A percentile compares a stretch with the other conserved stretches of the same genome.
Conservation (phyloP, 1,284 basidiomycete genomes). For the Mrakiaceae sp. region DNA sequence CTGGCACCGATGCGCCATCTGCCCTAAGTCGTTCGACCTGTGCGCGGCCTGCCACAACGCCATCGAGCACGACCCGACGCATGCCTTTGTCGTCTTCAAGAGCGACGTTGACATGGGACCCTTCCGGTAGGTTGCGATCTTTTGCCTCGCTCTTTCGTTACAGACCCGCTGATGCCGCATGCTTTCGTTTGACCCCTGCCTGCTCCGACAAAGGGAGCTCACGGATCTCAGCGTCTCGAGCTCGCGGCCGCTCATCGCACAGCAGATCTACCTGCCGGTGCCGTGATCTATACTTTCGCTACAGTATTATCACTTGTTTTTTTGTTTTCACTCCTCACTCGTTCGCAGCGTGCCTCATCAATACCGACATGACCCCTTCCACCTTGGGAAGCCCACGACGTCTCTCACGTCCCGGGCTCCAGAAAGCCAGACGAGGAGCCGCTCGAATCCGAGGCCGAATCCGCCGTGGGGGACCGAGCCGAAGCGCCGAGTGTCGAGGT, state of each 20-base stretch:
- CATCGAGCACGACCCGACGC: slow-evolving; percentile 6
- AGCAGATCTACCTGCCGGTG: slow-evolving; percentile 10
- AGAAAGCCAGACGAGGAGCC: slow-evolving; percentile 69
- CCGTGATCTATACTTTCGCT: neutral
- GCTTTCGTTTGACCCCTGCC: too few relatives aligned
- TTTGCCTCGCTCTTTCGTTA: neutral
- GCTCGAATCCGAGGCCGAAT: slow-evolving; percentile 86
- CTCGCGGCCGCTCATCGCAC: slow-evolving; percentile 10
- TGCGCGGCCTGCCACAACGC: slow-evolving; percentile 5
- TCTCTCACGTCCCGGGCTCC: slow-evolving; percentile 77
- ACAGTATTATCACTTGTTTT: too few relatives aligned
- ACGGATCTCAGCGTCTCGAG: slow-evolving; percentile 6
- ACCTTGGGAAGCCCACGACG: slow-evolving; percentile 78
- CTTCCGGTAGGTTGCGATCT: slow-evolving; percentile 5
- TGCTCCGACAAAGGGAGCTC: slow-evolving; percentile 1
- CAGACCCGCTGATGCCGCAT: neutral
- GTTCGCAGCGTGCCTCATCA: slow-evolving; percentile 12
- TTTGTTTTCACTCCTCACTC: too few relatives aligned
- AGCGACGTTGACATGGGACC: slow-evolving; percentile 42
- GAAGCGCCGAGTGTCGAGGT: slow-evolving; percentile 60
- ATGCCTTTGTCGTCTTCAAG: slow-evolving; percentile 73
- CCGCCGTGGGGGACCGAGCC: slow-evolving; percentile 84
- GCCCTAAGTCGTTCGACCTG: slow-evolving; percentile 34
- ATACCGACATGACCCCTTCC: slow-evolving; percentile 51
- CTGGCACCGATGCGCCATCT: slow-evolving; percentile 82